These are phyloP conservation scores for Ascochyta pisi DNA, from an alignment of 2,329 filamentous ascomycete genomes.

Conservation along the genomic window DNA sequence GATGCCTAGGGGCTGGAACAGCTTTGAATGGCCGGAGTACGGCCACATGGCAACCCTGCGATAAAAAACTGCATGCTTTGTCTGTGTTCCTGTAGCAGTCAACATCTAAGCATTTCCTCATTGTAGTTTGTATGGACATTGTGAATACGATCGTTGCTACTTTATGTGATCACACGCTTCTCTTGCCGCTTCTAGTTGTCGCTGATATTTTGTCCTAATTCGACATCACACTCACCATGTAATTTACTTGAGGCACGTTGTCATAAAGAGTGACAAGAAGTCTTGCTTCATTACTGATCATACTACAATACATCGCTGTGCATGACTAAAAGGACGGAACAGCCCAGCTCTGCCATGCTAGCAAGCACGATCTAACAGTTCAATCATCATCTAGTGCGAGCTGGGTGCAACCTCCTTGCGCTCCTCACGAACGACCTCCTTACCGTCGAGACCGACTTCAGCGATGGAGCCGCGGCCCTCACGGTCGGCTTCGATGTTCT, in stretches of 20 bases:
- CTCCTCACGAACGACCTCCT: constrained; percentile 36
- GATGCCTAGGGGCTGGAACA: constrained; percentile 22
- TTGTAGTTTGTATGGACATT: constrained; percentile 10
- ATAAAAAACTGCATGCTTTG: background rate
- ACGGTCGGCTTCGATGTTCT: constrained; percentile 43
- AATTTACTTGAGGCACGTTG: background rate
- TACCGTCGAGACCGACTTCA: constrained; percentile 41
- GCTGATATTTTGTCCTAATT: background rate
- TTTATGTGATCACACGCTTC: background rate
- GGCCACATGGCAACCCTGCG: background rate
- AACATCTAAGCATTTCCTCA: background rate
- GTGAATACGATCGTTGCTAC: constrained; percentile 3
- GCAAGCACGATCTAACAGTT: background rate
- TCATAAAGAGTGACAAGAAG: constrained; percentile 25
- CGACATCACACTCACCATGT: background rate
- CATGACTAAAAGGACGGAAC: background rate
- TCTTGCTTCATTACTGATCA: constrained; percentile 22
- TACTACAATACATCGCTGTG: background rate
- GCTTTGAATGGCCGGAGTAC: background rate
- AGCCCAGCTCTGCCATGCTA: background rate
- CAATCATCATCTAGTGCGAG: background rate
- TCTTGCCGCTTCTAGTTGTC: background rate
- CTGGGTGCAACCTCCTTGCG: constrained; percentile 31
- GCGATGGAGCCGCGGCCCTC: constrained; percentile 29
- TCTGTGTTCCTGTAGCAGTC: background rate